phyloP scores from a whole-genome alignment of 176 grass and related monocot genomes.

The Triticum urartu region DNA sequence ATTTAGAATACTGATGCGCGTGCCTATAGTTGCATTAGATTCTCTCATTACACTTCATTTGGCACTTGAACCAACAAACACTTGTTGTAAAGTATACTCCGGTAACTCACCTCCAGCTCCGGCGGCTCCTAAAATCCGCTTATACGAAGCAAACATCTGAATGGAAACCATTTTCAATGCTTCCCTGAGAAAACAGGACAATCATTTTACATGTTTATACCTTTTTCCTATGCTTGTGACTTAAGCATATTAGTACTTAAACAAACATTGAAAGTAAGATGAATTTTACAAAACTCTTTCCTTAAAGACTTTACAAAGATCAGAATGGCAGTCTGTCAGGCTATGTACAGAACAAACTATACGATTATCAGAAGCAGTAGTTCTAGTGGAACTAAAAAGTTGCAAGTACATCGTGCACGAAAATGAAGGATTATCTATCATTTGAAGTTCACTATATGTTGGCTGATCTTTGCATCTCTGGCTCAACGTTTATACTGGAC shows the following conservation, averaged over 20 bases:
- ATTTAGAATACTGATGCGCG: too few relatives aligned
- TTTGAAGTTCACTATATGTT: background rate
- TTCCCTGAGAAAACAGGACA: background rate
- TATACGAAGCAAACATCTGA: too few relatives aligned
- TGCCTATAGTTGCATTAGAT: too few relatives aligned
- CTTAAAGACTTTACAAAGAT: background rate
- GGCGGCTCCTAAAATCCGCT: too few relatives aligned
- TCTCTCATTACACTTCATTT: too few relatives aligned
- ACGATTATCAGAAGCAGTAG: background rate
- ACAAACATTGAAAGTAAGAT: background rate
- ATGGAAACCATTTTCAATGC: background rate
- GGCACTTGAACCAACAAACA: too few relatives aligned
- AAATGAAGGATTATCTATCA: background rate
- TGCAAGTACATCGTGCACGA: background rate
- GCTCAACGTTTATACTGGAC: background rate
- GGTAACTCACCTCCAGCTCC: too few relatives aligned
- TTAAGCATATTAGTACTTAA: background rate
- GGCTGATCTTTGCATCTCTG: background rate
- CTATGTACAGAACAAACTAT: background rate
- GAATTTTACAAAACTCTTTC: background rate
- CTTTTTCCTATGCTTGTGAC: background rate
- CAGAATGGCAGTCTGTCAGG: background rate
- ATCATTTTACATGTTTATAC: background rate
- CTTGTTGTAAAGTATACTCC: too few relatives aligned
- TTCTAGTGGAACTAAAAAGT: background rate